These are phyloP conservation scores for Santalum album DNA, from an alignment of 164 flowering plant species.

Conservation along the genomic window DNA sequence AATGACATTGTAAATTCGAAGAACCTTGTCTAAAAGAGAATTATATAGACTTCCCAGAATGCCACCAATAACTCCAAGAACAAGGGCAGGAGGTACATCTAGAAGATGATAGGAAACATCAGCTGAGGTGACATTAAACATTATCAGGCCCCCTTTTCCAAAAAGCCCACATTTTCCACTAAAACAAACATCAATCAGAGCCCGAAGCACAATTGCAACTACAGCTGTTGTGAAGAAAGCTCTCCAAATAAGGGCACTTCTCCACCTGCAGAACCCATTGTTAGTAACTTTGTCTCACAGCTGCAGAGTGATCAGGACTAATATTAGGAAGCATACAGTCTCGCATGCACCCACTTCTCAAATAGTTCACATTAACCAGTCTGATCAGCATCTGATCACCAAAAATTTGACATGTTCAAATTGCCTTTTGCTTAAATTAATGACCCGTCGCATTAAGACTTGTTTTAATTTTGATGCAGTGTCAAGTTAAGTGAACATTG, in stretches of 20 bases:
- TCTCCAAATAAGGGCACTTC: slow-evolving; percentile 92
- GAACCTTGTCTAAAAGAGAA: slow-evolving; percentile 50
- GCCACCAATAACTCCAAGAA: slow-evolving; percentile 82
- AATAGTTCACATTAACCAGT: too few relatives aligned
- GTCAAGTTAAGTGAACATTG: too few relatives aligned
- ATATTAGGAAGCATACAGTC: too few relatives aligned
- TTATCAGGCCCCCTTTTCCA: slow-evolving; percentile 91
- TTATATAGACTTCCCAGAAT: slow-evolving; percentile 72
- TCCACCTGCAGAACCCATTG: slow-evolving; percentile 58
- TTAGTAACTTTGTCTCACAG: neutral
- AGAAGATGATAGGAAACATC: slow-evolving; percentile 47
- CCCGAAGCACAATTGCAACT: slow-evolving; percentile 75
- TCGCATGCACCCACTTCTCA: too few relatives aligned
- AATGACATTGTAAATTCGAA: slow-evolving; percentile 53
- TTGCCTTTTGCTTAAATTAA: too few relatives aligned
- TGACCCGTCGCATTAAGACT: too few relatives aligned
- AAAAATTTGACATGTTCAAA: too few relatives aligned
- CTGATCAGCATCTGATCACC: too few relatives aligned
- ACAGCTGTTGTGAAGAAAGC: slow-evolving; percentile 76
- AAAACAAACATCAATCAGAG: slow-evolving; percentile 59
- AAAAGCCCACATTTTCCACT: slow-evolving; percentile 85
- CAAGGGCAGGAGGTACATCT: slow-evolving; percentile 72
- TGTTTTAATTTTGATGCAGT: too few relatives aligned
- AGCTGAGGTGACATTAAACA: slow-evolving; percentile 72
- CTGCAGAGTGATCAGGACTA: neutral